Base-by-base conservation (phyloP, 768 basidiomycete genomes). In the Paxillus ammoniavirescens region DNA sequence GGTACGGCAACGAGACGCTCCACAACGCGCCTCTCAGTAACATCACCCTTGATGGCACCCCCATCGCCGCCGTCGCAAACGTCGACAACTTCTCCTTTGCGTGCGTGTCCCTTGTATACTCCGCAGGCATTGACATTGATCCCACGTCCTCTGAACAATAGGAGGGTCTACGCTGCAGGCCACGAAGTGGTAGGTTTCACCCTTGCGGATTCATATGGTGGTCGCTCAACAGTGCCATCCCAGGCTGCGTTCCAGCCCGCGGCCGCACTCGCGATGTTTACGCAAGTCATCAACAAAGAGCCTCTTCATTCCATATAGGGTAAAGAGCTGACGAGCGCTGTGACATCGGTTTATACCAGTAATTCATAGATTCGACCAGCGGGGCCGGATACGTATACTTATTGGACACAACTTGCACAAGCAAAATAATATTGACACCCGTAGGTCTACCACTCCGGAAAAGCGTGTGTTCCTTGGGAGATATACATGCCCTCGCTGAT, bases 401-500 rank as follows among this genome's bases (percentile, higher is more conserved):
- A n/a, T n/a, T n/a, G n/a, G n/a, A n/a, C n/a, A n/a, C n/a, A n/a
- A n/a, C n/a, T n/a, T n/a, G n/a, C n/a, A n/a, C 21, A 21, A 21
- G 21, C 21, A 21, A 21, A 21, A 21, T 21, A 71, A 71, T 71
- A 71, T 73, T 73, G 69, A 72, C 69, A 71, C 71, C 71, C 69
- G 70, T 72, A 73, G 69, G 71, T 71, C 71, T 87, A 87, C 87
- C 87, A 89, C 87, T 89, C 88, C 86, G 87, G 86, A 82, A 88
- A 89, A 91, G 89, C 89, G 91, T 95, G 93, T 94, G n/a, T n/a
- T n/a, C n/a, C n/a, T n/a, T n/a, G n/a, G n/a, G 91, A 93, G 70
- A 83, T 95, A 30, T 96, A 86, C 71, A 58, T 92, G 7, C 91
- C 93, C 0, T 78, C 82, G 1, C 65, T 78, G 56, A 72, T 93